Percentiles rank a stretch among this genome's conserved stretches.
These are phyloP conservation scores for Malassezia sp. DNA, from an alignment of 1,284 basidiomycete species.

Conservation along the genomic window DNA sequence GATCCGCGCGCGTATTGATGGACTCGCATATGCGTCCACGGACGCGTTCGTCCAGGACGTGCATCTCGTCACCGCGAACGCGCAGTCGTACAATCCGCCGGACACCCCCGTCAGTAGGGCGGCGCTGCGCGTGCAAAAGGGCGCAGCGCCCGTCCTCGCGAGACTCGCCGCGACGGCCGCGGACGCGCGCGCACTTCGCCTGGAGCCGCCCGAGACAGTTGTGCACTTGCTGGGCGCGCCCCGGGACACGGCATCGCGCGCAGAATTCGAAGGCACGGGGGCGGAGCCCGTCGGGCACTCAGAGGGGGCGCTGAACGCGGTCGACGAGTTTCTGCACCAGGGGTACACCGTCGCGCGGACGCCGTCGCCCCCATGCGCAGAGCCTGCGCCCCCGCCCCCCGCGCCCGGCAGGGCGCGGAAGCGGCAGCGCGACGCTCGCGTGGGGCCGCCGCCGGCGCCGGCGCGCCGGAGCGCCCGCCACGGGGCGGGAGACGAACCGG, in stretches of 20 bases:
- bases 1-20: constrained; percentile 57
- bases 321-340: constrained; percentile 11
- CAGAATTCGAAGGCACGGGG: no score
- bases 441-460: not conserved
- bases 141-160: constrained; percentile 52
- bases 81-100: constrained; percentile 70
- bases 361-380: constrained; percentile 5
- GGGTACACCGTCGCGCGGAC: constrained; percentile 19
- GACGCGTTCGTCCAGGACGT: constrained; percentile 72
- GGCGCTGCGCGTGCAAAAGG: constrained; percentile 60
- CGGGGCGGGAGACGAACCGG: not conserved
- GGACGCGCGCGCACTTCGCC: constrained; percentile 13
- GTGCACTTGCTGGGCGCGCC: constrained; percentile 24
- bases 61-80: constrained; percentile 70
- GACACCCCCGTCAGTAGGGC: constrained; percentile 63
- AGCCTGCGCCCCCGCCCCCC: not conserved
- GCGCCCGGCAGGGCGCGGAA: no score
- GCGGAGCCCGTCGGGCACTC: not conserved
- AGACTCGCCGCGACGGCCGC: constrained; percentile 45
- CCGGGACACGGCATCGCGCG: constrained; percentile 5
- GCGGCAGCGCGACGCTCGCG: not conserved
- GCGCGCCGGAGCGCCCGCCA: constrained; percentile 1
- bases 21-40: constrained; percentile 65
- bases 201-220: constrained; percentile 25
- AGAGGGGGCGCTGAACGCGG: constrained; percentile 11